These are phyloP conservation scores for Coniochaeta pulveracea DNA, from an alignment of 2,329 filamentous ascomycete genomes.

Conservation along the genomic window DNA sequence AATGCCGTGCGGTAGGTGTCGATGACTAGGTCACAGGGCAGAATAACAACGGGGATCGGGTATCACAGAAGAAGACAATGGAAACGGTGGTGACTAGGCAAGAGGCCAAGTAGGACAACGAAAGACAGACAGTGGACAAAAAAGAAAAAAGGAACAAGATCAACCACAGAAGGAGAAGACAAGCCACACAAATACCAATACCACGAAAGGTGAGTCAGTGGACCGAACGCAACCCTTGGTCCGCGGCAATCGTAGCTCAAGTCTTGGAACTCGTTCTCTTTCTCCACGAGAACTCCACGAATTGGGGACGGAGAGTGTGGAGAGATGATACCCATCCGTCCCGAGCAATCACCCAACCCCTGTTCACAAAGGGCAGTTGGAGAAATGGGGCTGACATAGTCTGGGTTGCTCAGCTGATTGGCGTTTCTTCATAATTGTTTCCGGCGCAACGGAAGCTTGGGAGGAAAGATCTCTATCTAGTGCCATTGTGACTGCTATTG, in stretches of 20 bases:
- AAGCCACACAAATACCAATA: conserved; percentile 4
- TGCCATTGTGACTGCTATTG: too few species aligned
- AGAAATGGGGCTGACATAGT: too few species aligned
- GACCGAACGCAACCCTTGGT: conserved; percentile 1
- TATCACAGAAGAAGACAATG: background rate
- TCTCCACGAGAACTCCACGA: background rate
- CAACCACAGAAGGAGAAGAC: background rate
- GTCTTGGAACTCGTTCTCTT: too few species aligned
- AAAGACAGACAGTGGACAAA: background rate
- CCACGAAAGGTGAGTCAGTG: conserved; percentile 3
- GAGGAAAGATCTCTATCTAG: too few species aligned
- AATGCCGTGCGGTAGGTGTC: too few species aligned
- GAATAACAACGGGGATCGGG: background rate
- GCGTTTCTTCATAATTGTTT: too few species aligned
- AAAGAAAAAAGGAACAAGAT: background rate
- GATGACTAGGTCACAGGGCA: background rate
- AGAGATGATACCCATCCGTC: too few species aligned
- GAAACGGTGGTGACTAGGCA: background rate
- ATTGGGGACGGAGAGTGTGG: too few species aligned
- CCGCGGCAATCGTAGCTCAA: conserved; percentile 1
- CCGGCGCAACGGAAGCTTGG: too few species aligned
- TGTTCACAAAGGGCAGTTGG: too few species aligned
- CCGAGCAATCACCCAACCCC: too few species aligned
- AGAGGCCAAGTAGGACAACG: background rate
- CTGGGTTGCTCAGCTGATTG: too few species aligned